These are phyloP conservation scores for Metschnikowia similis DNA, from an alignment of 805 yeast species.

Conservation along the genomic window DNA sequence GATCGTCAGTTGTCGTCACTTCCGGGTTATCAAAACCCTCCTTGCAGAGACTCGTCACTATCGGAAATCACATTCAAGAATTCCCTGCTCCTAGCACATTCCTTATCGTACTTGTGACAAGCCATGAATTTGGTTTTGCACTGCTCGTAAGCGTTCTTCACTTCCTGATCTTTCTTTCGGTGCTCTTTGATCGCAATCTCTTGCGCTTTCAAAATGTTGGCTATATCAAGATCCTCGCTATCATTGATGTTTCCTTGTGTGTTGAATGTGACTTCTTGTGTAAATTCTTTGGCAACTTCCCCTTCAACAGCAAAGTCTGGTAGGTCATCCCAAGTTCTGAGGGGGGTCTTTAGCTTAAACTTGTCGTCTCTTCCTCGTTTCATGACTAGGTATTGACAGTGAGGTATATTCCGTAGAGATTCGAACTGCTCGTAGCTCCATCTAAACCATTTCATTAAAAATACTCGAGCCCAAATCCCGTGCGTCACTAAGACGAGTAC, in stretches of 20 bases:
- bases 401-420: conserved; percentile 73
- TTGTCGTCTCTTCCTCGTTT: conserved; percentile 50
- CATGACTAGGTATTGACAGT: conserved; percentile 80
- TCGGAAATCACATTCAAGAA: conserved; percentile 6
- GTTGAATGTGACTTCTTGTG: conserved; percentile 36
- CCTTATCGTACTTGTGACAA: conserved; percentile 14
- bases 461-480: conserved; percentile 92
- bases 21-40: neutral
- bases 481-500: conserved; percentile 84
- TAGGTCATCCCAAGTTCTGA: conserved; percentile 70
- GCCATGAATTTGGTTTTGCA: conserved; percentile 17
- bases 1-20: neutral
- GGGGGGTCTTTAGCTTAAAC: conserved; percentile 54
- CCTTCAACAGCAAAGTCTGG: conserved; percentile 38
- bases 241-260: conserved; percentile 28
- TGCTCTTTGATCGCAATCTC: conserved; percentile 33
- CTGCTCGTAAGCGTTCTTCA: conserved; percentile 37
- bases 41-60: neutral
- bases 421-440: conserved; percentile 93
- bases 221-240: conserved; percentile 37
- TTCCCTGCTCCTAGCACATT: conserved; percentile 27
- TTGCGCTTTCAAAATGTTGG: conserved; percentile 35
- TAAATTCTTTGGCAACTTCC: conserved; percentile 33
- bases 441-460: conserved; percentile 89
- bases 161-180: conserved; percentile 38